phyloP scores from a whole-genome alignment of 1,139 yeast genomes.

The Debaryomyces sp. region DNA sequence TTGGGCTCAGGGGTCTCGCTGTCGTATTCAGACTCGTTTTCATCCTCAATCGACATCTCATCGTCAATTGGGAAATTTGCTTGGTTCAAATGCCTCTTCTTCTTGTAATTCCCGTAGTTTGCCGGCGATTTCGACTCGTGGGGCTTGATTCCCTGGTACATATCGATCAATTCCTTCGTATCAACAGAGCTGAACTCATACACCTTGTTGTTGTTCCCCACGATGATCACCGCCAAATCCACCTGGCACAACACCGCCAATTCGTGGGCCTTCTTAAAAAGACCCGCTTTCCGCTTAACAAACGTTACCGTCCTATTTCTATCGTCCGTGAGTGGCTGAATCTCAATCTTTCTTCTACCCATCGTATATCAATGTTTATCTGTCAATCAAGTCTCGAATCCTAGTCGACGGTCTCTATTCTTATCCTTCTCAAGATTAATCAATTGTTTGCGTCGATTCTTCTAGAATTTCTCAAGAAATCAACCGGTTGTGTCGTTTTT shows the following conservation, averaged over 20 bases:
- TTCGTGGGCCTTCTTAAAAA: constrained; percentile 96
- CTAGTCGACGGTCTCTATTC: background rate
- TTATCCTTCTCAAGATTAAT: background rate
- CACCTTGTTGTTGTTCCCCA: constrained; percentile 80
- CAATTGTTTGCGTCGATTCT: background rate
- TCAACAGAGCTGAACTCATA: constrained; percentile 83
- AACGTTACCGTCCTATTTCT: constrained; percentile 88
- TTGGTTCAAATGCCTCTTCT: constrained; percentile 29
- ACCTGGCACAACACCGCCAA: constrained; percentile 90
- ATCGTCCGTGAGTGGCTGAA: constrained; percentile 88
- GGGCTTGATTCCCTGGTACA: constrained; percentile 46
- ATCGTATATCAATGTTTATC: constrained; percentile 32
- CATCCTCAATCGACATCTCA: constrained; percentile 22
- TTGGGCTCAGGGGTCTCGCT: constrained; percentile 33
- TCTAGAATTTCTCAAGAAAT: background rate
- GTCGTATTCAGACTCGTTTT: constrained; percentile 32
- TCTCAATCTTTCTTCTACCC: constrained; percentile 98
- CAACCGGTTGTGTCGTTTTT: background rate
- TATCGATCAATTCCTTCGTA: constrained; percentile 59
- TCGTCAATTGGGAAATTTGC: constrained; percentile 18
- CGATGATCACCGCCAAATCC: constrained; percentile 86
- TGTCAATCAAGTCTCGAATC: background rate
- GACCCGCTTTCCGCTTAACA: constrained; percentile 91
- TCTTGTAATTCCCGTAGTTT: constrained; percentile 53
- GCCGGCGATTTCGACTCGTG: constrained; percentile 66